Conservation (phyloP, 495 filamentous ascomycete genomes). For the Daldinia vernicosa region DNA sequence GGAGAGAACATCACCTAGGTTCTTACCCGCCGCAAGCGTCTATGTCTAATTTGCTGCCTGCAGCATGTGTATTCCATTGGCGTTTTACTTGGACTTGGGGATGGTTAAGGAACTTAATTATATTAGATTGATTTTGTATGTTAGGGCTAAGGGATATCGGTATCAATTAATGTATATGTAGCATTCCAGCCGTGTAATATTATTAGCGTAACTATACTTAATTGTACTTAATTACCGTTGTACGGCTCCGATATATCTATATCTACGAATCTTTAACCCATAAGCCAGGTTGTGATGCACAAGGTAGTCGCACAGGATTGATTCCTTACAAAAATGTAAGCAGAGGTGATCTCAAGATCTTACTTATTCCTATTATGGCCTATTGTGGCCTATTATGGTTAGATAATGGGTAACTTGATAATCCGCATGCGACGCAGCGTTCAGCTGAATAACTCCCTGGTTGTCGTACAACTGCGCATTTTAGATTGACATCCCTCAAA, state of each 20-base stretch:
- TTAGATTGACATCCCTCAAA: background rate
- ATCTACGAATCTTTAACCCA: no score
- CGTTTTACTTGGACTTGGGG: background rate
- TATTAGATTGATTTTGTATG: background rate
- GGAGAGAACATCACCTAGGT: slow-evolving; percentile 20
- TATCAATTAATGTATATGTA: background rate
- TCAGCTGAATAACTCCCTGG: background rate
- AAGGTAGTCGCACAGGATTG: no score
- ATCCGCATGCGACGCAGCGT: background rate
- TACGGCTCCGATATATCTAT: no score
- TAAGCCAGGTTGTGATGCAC: no score
- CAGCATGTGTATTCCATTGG: background rate
- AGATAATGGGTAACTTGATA: background rate
- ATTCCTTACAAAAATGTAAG: background rate
- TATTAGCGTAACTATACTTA: no score
- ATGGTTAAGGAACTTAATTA: background rate
- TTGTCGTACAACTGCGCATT: background rate
- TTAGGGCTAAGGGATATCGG: background rate
- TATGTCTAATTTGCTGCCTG: slow-evolving; percentile 21
- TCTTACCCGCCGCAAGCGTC: slow-evolving; percentile 20
- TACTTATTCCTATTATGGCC: background rate
- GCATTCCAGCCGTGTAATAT: background rate
- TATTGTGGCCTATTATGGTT: background rate
- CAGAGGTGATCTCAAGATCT: background rate
- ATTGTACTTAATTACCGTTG: no score